These are phyloP conservation scores for Colletotrichum shisoi DNA, from an alignment of 2,329 filamentous ascomycete genomes.

Conservation along the genomic window DNA sequence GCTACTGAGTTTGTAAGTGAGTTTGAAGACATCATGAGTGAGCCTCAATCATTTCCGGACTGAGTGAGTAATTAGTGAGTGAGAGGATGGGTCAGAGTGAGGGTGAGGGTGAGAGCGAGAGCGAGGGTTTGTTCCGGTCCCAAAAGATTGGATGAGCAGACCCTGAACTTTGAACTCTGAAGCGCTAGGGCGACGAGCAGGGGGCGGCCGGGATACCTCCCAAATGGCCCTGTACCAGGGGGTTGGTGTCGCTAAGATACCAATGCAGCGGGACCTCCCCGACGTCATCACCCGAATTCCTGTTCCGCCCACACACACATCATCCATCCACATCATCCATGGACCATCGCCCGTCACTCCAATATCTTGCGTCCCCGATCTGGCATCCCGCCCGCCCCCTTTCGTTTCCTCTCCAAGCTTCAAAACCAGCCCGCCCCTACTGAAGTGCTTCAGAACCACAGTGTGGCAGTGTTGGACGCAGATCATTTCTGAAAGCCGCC, in stretches of 20 bases:
- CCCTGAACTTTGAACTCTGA: neutral
- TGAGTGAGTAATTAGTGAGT: too few relatives aligned
- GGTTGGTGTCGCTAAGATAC: neutral
- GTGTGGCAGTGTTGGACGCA: neutral
- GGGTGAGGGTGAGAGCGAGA: too few relatives aligned
- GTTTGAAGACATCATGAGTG: too few relatives aligned
- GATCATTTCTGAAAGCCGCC: neutral
- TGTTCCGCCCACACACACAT: neutral
- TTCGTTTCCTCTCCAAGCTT: neutral
- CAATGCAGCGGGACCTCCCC: slow-evolving; percentile 13
- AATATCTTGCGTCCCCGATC: neutral
- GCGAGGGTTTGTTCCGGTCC: neutral
- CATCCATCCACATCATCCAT: too few relatives aligned
- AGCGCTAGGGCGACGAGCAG: slow-evolving; percentile 1
- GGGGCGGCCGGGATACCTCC: neutral
- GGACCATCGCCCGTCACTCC: neutral
- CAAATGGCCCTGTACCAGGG: neutral
- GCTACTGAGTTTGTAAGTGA: too few relatives aligned
- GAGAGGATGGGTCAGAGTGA: too few relatives aligned
- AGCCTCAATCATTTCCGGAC: too few relatives aligned
- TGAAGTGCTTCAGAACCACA: too few relatives aligned
- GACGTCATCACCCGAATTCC: slow-evolving; percentile 29
- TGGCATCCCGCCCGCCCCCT: neutral
- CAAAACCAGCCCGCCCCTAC: neutral
- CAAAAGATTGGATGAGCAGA: slow-evolving; percentile 15